Conservation (phyloP, 345 rosid species). For the Rhizophora mangle region DNA sequence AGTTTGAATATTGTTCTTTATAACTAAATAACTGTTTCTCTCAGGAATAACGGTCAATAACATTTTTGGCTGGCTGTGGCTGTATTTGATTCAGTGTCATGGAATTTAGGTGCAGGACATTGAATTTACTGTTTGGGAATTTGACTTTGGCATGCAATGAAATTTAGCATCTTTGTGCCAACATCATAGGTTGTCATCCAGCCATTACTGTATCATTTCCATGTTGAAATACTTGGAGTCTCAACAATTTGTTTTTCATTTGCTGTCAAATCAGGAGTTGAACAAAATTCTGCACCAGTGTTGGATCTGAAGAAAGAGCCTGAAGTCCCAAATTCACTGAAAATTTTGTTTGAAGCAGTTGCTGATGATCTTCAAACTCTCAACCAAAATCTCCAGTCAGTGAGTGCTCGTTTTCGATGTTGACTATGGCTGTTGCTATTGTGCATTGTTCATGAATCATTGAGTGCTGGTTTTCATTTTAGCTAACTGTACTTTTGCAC, state of each 20-base stretch:
- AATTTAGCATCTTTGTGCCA: too few species aligned
- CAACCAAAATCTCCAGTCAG: conserved; percentile 85
- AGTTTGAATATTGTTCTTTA: background rate
- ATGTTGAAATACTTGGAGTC: background rate
- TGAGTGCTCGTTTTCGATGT: conserved; percentile 35
- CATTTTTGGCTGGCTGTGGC: background rate
- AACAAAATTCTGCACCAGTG: conserved; percentile 45
- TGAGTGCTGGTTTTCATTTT: too few species aligned
- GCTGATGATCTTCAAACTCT: conserved; percentile 76
- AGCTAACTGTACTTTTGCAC: too few species aligned
- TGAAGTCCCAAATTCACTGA: conserved; percentile 47
- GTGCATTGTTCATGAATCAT: too few species aligned
- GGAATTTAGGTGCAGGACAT: too few species aligned
- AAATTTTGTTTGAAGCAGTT: conserved; percentile 68
- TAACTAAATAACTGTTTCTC: background rate
- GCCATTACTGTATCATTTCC: background rate
- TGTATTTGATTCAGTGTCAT: background rate
- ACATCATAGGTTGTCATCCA: background rate
- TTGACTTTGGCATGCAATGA: too few species aligned
- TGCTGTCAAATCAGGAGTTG: conserved; percentile 38
- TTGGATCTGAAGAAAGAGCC: conserved; percentile 53
- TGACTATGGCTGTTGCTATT: background rate
- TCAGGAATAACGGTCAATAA: background rate
- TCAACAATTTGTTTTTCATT: conserved; percentile 10
- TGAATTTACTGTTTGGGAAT: too few species aligned